Evolutionary conservation across 2,329 filamentous ascomycete species (phyloP).

Genomic region (Rachicladosporium sp.): DNA sequence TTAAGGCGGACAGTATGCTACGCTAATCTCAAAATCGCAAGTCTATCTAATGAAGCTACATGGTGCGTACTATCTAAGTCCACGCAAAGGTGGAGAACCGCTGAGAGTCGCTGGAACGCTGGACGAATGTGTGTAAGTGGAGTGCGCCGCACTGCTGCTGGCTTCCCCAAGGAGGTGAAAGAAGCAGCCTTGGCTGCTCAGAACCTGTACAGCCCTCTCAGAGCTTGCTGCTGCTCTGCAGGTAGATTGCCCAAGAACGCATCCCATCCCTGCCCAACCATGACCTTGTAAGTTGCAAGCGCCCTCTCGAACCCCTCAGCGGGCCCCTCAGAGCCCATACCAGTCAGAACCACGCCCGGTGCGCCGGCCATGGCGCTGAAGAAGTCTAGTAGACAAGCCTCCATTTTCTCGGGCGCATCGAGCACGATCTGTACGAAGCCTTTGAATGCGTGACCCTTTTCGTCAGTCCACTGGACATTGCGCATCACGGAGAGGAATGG

Average conservation of each 20-base stretch:
- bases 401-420: slow-evolving; percentile 83
- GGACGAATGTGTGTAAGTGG: background rate
- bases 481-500: slow-evolving; percentile 73
- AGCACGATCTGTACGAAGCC: slow-evolving; percentile 79
- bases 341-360: slow-evolving; percentile 43
- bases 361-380: slow-evolving; percentile 73
- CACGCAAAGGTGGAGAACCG: too few relatives aligned
- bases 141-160: too few relatives aligned
- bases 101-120: too few relatives aligned
- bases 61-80: too few relatives aligned
- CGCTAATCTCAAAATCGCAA: too few relatives aligned
- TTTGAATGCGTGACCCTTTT: slow-evolving; percentile 87
- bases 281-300: slow-evolving; percentile 40
- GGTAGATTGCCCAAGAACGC: slow-evolving; percentile 37
- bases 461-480: slow-evolving; percentile 75
- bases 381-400: slow-evolving; percentile 68
- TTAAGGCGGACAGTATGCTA: too few relatives aligned
- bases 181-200: slow-evolving; percentile 15
- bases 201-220: slow-evolving; percentile 31
- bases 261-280: slow-evolving; percentile 42
- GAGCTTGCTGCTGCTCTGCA: slow-evolving; percentile 29
- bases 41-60: too few relatives aligned
- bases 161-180: too few relatives aligned
- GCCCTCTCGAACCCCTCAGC: slow-evolving; percentile 58
- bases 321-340: slow-evolving; percentile 48